Conservation (phyloP, 768 basidiomycete genomes). For the Mycena albidolilacea region DNA sequence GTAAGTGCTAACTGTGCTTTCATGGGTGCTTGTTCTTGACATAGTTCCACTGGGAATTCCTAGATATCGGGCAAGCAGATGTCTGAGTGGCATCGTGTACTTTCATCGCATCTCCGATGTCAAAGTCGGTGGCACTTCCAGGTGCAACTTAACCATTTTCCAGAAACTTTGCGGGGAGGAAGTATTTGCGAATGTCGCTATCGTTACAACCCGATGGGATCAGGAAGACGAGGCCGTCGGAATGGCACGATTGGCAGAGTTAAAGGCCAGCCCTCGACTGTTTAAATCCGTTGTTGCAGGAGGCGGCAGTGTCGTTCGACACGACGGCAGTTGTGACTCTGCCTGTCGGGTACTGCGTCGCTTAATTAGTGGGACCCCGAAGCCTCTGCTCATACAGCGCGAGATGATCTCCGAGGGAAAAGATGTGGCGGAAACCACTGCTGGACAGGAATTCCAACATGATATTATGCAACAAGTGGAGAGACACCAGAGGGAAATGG, state of each 20-base stretch:
- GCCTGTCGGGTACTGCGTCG: slow-evolving; percentile 55
- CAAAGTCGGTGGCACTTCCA: slow-evolving; percentile 57
- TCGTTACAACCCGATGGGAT: slow-evolving; percentile 66
- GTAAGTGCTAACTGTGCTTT: slow-evolving; percentile 9
- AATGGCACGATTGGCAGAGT: slow-evolving; percentile 44
- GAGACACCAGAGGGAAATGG: slow-evolving; percentile 5
- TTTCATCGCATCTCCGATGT: slow-evolving; percentile 61
- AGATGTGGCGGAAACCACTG: slow-evolving; percentile 21
- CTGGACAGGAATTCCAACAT: slow-evolving; percentile 14
- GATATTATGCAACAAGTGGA: slow-evolving; percentile 6
- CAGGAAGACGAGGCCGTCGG: slow-evolving; percentile 52
- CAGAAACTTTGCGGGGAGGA: slow-evolving; percentile 62
- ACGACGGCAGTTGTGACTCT: slow-evolving; percentile 51
- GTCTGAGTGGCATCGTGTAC: slow-evolving; percentile 57
- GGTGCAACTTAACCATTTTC: slow-evolving; percentile 63
- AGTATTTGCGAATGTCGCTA: slow-evolving; percentile 59
- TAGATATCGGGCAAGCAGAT: slow-evolving; percentile 49
- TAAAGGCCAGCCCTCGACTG: slow-evolving; percentile 51
- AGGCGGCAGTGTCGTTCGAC: slow-evolving; percentile 55
- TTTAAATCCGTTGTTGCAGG: slow-evolving; percentile 60
- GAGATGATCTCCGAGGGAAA: slow-evolving; percentile 44
- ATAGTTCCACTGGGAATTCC: neutral
- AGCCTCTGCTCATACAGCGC: slow-evolving; percentile 42
- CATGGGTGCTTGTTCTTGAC: neutral
- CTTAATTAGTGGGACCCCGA: slow-evolving; percentile 41